phyloP scores from a whole-genome alignment of 441 rosid species.

The Erodium texanum region DNA sequence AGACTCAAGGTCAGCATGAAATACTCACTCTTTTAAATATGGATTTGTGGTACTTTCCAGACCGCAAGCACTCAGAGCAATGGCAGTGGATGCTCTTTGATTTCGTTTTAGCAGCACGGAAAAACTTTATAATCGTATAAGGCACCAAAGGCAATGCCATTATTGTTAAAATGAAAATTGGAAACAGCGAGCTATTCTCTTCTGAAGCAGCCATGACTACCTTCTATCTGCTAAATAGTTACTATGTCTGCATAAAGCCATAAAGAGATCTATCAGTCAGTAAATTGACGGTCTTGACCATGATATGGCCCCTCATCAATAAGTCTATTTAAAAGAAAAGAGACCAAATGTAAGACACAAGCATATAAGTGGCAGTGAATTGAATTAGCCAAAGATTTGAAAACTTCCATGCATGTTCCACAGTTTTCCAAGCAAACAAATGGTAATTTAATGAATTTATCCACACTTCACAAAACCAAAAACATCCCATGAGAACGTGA shows the following conservation, averaged over 20 bases:
- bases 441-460: background rate
- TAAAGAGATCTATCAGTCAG: conserved; percentile 3
- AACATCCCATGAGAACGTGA: background rate
- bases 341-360: background rate
- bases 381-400: background rate
- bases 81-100: conserved; percentile 67
- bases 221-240: conserved; percentile 23
- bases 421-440: background rate
- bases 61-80: conserved; percentile 68
- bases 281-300: background rate
- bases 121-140: conserved; percentile 62
- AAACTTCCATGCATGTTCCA: background rate
- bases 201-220: conserved; percentile 77
- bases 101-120: conserved; percentile 62
- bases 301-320: background rate
- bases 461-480: no score
- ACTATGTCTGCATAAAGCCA: conserved; percentile 19
- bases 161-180: conserved; percentile 88
- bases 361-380: no score
- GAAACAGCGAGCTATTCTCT: conserved; percentile 82
- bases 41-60: conserved; percentile 80
- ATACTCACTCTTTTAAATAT: conserved; percentile 61
- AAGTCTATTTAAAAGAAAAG: background rate
- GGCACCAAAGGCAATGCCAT: conserved; percentile 95
- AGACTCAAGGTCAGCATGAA: background rate